Evolutionary conservation across 192 early-diverging fungal genomes (phyloP), one percentile per base, ranked within the genome.

Genomic region (Umbelopsis sp.): DNA sequence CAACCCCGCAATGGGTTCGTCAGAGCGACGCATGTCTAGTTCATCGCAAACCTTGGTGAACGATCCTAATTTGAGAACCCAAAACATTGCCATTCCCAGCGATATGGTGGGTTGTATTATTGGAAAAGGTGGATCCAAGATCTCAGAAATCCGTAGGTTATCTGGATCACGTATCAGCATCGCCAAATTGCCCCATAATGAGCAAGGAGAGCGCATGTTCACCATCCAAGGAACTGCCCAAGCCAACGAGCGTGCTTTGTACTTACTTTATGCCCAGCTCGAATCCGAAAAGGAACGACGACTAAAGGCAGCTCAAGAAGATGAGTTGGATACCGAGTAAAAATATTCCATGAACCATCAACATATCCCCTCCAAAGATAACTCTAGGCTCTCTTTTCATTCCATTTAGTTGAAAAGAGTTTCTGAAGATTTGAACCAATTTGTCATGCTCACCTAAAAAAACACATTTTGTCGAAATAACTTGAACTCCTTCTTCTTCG

Each of bases 61-160:
- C 47, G 72, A 81, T 70, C 75, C 82, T 61, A 86, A 88, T 74
- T 83, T 87, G 73, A 89, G 91, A 74, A 93, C 88, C 25, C 91
- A 94, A 76, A 90, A 96, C 71, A 95, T 98, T 73, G 89, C 88
- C 55, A 95, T 99, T 67, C 95, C 97, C 20, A 89, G 90, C 76
- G 95, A 96, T 77, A 93, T 98, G 92, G 95, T 96, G 52, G 97
- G 97, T 30, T 95, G 94, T 73, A 95, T 99, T 75, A 99, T 99
- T 80, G 97, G 97, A 70, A 96, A 96, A 81, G 89, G 86, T 46
- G 96, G 95, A 25, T 85, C 87, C 33, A 91, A 91, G 71, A 91
- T 93, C 70, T 88, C 92, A 18, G 92, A 93, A 76, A 93, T 92
- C 72, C 91, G 92, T 70, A 85, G 87, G 44, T 77, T 91, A 18